Conservation (phyloP, 2,329 filamentous ascomycete genomes). For the Phyllosticta paracitricarpa region DNA sequence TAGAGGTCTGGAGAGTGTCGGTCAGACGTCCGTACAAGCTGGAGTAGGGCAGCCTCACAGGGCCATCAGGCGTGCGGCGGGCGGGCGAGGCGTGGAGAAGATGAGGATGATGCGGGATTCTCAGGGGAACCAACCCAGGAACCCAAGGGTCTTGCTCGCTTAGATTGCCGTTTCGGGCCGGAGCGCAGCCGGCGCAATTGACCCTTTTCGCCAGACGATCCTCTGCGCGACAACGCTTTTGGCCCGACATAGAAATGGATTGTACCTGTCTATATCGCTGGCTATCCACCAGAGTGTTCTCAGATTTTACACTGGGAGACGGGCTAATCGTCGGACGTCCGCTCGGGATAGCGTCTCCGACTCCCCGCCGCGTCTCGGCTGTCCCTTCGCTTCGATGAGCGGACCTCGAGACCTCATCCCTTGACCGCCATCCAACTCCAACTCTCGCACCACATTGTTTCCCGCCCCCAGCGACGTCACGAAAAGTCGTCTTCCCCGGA, state of each 20-base stretch:
- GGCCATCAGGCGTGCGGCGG: not conserved
- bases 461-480: not conserved
- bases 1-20: not conserved
- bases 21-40: not conserved
- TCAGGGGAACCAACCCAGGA: not conserved
- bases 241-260: not conserved
- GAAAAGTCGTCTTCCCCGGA: not conserved
- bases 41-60: not conserved
- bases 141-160: not conserved
- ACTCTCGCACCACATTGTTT: not conserved
- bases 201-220: not conserved
- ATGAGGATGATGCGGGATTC: not conserved
- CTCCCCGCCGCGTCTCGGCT: not conserved
- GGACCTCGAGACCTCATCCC: not conserved
- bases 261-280: too few relatives aligned
- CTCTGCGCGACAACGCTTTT: not conserved
- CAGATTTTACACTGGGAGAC: not conserved
- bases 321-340: not conserved
- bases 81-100: not conserved
- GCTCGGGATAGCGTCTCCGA: not conserved
- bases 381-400: not conserved
- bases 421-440: not conserved
- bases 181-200: not conserved
- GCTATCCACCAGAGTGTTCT: not conserved
- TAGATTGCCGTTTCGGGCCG: not conserved